Conservation (phyloP, 345 rosid species). For the Citrus trifoliata region DNA sequence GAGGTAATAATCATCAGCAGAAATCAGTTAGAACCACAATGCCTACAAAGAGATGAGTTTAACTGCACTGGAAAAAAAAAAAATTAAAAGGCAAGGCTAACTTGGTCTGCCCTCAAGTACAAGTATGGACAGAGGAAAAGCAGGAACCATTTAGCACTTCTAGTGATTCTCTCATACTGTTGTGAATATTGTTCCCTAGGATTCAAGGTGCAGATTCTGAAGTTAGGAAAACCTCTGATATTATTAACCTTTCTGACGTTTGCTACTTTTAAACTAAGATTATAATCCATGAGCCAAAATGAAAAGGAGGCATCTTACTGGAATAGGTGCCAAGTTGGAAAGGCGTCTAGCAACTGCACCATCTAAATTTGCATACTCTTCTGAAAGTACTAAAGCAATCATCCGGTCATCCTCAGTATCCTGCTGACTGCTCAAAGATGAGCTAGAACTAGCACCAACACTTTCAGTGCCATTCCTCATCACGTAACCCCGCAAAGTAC, state of each 20-base stretch:
- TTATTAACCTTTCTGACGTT: background rate
- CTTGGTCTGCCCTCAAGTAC: background rate
- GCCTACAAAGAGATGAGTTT: background rate
- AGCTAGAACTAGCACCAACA: conserved; percentile 71
- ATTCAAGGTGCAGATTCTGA: background rate
- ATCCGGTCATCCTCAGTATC: conserved; percentile 77
- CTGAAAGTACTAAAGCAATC: conserved; percentile 80
- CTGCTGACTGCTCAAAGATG: conserved; percentile 76
- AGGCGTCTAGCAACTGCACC: conserved; percentile 81
- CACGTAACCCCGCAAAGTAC: background rate
- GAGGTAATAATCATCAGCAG: background rate
- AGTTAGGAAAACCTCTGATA: background rate
- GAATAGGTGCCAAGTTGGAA: conserved; percentile 67
- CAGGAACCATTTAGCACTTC: background rate
- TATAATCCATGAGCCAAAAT: background rate
- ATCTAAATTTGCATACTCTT: conserved; percentile 72
- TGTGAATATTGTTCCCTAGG: background rate
- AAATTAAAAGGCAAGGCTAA: background rate
- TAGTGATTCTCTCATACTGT: background rate
- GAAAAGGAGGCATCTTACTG: conserved; percentile 36
- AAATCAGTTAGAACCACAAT: background rate
- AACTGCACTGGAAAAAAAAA: background rate
- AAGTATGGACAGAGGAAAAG: background rate
- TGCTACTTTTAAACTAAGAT: background rate
- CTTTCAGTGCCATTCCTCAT: conserved; percentile 42